Conservation (phyloP, 306 rosid genomes). For the Oxytropis ochrocephala region DNA sequence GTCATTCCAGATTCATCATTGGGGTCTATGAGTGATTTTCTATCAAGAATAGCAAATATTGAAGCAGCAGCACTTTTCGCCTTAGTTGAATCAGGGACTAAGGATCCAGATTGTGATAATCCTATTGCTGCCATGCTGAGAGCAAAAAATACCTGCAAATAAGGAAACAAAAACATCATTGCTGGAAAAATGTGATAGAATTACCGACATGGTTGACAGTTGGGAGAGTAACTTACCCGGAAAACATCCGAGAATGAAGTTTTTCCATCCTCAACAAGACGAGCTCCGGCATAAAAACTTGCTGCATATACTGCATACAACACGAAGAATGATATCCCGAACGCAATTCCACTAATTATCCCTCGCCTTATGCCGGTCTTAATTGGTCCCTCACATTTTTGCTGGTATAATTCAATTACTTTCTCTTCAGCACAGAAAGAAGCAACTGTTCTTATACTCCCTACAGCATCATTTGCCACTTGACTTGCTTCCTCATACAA, state of each 20-base stretch:
- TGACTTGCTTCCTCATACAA: constrained; percentile 86
- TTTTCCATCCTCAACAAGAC: constrained; percentile 54
- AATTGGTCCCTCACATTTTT: constrained; percentile 68
- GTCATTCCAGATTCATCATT: constrained; percentile 45
- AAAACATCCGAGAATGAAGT: constrained; percentile 46
- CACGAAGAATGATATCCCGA: constrained; percentile 47
- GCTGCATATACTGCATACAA: constrained; percentile 29
- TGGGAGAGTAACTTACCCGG: constrained; percentile 33
- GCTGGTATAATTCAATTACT: constrained; percentile 54
- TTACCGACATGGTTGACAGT: not conserved
- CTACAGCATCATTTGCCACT: constrained; percentile 75
- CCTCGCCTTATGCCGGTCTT: constrained; percentile 57
- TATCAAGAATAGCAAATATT: constrained; percentile 59
- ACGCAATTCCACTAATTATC: constrained; percentile 46
- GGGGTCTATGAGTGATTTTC: constrained; percentile 51
- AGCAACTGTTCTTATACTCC: constrained; percentile 75
- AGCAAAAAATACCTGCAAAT: constrained; percentile 58
- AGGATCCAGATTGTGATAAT: constrained; percentile 48
- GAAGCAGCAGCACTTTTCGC: constrained; percentile 60
- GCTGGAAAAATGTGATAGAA: not conserved
- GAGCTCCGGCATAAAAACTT: constrained; percentile 62
- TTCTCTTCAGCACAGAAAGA: constrained; percentile 87
- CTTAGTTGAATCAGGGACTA: constrained; percentile 46
- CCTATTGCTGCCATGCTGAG: constrained; percentile 51
- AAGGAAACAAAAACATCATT: not conserved